Conservation (phyloP, 805 yeast genomes). For the Trichomonascus vanleenenianus region DNA sequence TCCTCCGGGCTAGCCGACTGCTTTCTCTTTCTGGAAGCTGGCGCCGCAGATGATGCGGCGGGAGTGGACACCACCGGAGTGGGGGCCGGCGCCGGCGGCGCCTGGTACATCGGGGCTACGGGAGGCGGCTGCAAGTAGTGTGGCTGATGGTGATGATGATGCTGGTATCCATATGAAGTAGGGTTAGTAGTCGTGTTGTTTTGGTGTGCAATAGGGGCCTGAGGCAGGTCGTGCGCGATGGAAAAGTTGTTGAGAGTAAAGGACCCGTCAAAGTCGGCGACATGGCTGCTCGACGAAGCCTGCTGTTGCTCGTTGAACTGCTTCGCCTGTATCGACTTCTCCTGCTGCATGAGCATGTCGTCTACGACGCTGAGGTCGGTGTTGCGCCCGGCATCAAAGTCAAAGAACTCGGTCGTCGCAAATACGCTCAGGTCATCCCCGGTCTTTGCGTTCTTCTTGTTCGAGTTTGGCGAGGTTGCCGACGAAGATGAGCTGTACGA, state of each 20-base stretch:
- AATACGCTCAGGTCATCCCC: slow-evolving; percentile 35
- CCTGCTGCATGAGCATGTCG: slow-evolving; percentile 34
- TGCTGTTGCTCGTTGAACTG: not conserved
- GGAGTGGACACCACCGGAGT: not conserved
- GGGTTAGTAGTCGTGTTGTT: not conserved
- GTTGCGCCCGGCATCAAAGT: slow-evolving; percentile 36
- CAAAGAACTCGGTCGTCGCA: slow-evolving; percentile 37
- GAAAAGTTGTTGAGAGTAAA: slow-evolving; percentile 1
- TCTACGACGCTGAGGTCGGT: slow-evolving; percentile 35
- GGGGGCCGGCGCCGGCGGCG: not conserved
- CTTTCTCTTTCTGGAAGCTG: slow-evolving; percentile 5
- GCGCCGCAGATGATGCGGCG: not conserved
- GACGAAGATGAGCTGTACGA: not conserved
- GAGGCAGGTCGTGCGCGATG: slow-evolving; percentile 2
- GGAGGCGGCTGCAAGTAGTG: not conserved
- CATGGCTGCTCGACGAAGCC: not conserved
- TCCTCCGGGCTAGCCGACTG: not conserved
- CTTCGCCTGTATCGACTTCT: slow-evolving; percentile 29
- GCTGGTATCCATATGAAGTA: not conserved
- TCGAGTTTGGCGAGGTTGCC: not conserved
- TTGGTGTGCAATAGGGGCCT: not conserved
- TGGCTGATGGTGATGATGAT: not conserved
- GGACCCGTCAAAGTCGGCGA: not conserved
- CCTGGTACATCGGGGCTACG: not conserved
- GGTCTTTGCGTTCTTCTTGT: slow-evolving; percentile 1